Evolutionary conservation across 805 yeast genomes (phyloP), one percentile per base, ranked within the genome.

Genomic region (Torulaspora indica): DNA sequence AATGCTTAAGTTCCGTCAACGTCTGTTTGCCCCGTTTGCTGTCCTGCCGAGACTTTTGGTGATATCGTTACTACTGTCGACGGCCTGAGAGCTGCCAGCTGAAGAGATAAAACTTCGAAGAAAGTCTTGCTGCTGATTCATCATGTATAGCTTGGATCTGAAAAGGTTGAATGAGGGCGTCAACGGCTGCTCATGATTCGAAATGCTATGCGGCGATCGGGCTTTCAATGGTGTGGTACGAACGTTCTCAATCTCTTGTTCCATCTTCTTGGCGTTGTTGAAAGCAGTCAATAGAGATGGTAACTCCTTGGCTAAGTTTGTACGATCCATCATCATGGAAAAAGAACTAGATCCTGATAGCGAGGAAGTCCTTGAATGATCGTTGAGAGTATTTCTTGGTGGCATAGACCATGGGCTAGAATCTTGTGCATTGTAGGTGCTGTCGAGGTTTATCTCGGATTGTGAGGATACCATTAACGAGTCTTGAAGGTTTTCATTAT

Each of bases 261-360:
- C 83, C 12, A 78, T 64, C 29, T 71, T 75, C 50, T 72, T 77
- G 2, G 82, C 84, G 47, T 78, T 77, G 57, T 78, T 75, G 56
- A 82, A 83, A 13, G 87, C 89, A 17, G 77, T 70, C 74, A 82
- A 69, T 55, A 83, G 62, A 46, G 74, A 74, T 1, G 91, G 91
- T 48, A 83, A 59, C 56, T 82, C 85, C 39, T 79, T 83, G 1
- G 80, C 57, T 12, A 83, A 66, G 6, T 83, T 75, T 0, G 85
- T 73, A 48, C 71, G 72, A 31, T 72, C 76, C 46, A 72, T 64
- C 46, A 66, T 56, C 27, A 71, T 57, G 1, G 76, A 64, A 2
- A 71, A 59, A 3, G 66, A 55, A 1, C 66, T 61, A 6, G 66
- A 51, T n/a, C 63, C 49, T 12, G 52, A 44, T 12, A 47, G 37